These are phyloP conservation scores for Pythium apleroticum DNA, from an alignment of 352 stramenopile genomes.

Conservation along the genomic window DNA sequence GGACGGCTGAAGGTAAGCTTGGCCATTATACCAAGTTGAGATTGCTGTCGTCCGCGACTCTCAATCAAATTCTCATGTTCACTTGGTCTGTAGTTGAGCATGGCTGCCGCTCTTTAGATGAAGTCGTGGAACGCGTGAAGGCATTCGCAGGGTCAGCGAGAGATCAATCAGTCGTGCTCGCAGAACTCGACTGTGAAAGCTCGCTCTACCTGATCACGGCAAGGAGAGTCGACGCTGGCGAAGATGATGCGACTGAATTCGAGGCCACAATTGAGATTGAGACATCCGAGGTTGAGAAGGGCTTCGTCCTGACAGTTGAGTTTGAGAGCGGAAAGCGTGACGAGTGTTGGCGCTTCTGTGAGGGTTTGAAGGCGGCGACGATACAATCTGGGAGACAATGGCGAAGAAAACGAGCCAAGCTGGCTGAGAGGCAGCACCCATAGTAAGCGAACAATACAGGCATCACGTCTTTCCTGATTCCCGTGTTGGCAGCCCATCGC, in stretches of 20 bases:
- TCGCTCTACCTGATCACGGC: background rate
- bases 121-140: constrained; percentile 44
- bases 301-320: constrained; percentile 38
- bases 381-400: constrained; percentile 64
- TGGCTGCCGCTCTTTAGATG: constrained; percentile 41
- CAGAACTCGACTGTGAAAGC: background rate
- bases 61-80: background rate
- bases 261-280: constrained; percentile 18
- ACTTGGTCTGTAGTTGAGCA: constrained; percentile 17
- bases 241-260: background rate
- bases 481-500: too few relatives aligned
- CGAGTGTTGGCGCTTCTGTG: constrained; percentile 61
- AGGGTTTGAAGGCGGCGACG: constrained; percentile 60
- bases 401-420: constrained; percentile 42
- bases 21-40: background rate
- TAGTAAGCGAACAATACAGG: background rate
- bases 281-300: constrained; percentile 8
- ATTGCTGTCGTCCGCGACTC: background rate
- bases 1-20: constrained; percentile 16
- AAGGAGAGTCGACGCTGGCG: too few relatives aligned
- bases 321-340: constrained; percentile 58
- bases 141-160: constrained; percentile 32
- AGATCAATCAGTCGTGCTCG: background rate
- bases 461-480: too few relatives aligned
- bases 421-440: background rate